These are phyloP conservation scores for Aspergillus neotritici DNA, from an alignment of 2,329 filamentous ascomycete genomes.

Conservation along the genomic window DNA sequence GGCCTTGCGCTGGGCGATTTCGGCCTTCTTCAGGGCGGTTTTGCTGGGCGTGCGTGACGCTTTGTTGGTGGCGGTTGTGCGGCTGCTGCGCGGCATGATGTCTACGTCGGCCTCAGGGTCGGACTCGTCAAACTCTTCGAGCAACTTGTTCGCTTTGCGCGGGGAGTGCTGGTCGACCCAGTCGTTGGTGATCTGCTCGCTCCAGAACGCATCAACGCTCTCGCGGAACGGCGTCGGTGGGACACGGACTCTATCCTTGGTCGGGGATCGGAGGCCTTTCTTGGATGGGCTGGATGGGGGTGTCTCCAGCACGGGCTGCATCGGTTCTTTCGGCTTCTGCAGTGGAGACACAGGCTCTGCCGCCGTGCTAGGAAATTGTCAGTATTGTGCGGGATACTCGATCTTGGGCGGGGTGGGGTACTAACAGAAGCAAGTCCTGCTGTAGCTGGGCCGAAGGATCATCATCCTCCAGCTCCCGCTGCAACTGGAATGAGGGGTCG, in stretches of 20 bases:
- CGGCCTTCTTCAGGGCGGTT: conserved; percentile 36
- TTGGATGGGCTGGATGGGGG: conserved; percentile 43
- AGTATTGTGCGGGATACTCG: conserved; percentile 4
- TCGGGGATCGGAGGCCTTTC: conserved; percentile 42
- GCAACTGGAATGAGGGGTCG: conserved; percentile 16
- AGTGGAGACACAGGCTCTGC: conserved; percentile 4
- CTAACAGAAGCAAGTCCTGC: conserved; percentile 15
- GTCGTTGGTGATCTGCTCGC: conserved; percentile 45
- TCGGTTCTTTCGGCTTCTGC: conserved; percentile 8
- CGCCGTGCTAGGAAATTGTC: conserved; percentile 8
- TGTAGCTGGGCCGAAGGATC: conserved; percentile 16
- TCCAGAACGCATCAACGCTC: conserved; percentile 52
- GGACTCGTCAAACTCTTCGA: conserved; percentile 31
- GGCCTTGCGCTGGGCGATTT: conserved; percentile 33
- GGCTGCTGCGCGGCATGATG: conserved; percentile 6
- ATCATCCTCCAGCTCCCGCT: conserved; percentile 18
- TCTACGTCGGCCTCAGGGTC: conserved; percentile 32
- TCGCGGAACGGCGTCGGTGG: conserved; percentile 48
- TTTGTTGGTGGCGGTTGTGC: conserved; percentile 3
- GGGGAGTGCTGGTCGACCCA: conserved; percentile 54
- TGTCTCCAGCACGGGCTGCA: conserved; percentile 23
- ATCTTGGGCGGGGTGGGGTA: not conserved
- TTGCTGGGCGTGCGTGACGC: conserved; percentile 28
- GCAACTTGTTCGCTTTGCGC: conserved; percentile 34
- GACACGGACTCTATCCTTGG: conserved; percentile 40